Conservation (phyloP, 805 yeast species). For the Candida ulmi region DNA sequence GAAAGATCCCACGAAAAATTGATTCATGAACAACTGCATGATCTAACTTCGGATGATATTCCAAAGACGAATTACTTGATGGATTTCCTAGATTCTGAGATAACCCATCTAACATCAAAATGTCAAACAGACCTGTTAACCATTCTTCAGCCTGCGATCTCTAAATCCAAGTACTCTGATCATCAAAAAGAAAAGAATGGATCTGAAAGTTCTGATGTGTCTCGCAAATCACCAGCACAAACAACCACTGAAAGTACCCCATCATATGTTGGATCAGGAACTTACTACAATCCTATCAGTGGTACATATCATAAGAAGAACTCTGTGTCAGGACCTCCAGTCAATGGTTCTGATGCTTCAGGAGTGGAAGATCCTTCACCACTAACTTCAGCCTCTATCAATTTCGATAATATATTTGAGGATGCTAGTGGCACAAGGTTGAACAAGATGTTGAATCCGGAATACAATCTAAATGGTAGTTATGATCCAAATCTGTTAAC, state of each 20-base stretch:
- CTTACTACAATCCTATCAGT: conserved; percentile 4
- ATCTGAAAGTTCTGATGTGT: background rate
- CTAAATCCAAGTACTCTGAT: background rate
- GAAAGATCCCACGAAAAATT: background rate
- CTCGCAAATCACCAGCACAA: background rate
- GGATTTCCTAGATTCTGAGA: conserved; percentile 12
- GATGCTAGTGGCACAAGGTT: background rate
- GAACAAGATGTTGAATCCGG: background rate
- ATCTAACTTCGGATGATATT: conserved; percentile 12
- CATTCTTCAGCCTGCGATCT: conserved; percentile 13
- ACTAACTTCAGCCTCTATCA: background rate
- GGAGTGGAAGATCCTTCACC: background rate
- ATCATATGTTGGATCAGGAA: background rate
- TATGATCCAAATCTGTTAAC: conserved; percentile 7
- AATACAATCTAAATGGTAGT: background rate
- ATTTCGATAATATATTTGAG: conserved; percentile 6
- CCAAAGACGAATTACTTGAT: conserved; percentile 14
- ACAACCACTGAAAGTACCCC: background rate
- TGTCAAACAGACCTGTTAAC: conserved; percentile 9
- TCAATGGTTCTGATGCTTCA: background rate
- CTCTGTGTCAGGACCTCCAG: background rate
- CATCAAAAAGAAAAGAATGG: background rate
- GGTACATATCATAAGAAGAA: background rate
- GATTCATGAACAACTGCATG: conserved; percentile 4
- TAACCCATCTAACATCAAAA: conserved; percentile 8